A percentile compares a stretch with the other conserved stretches of the same genome.
phyloP scores from a whole-genome alignment of 352 stramenopile genomes.

The Phytophthora gonapodyides region DNA sequence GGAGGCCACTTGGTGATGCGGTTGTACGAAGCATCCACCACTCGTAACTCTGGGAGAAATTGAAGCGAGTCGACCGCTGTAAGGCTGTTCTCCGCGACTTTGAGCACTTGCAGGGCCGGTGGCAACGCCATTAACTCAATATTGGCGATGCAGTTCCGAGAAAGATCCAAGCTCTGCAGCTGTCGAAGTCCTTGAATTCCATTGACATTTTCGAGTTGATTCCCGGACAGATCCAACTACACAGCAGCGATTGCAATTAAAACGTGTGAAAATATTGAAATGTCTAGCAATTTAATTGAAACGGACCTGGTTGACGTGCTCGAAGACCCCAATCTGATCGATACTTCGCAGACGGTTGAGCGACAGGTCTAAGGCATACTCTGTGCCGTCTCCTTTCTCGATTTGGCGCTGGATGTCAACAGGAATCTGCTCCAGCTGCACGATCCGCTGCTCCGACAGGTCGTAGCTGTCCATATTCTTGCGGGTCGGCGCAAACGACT shows the following conservation, averaged over 20 bases:
- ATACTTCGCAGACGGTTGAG: constrained; percentile 56
- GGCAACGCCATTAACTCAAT: constrained; percentile 51
- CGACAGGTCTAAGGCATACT: constrained; percentile 55
- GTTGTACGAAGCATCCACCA: constrained; percentile 68
- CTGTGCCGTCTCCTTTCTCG: constrained; percentile 33
- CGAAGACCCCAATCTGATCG: constrained; percentile 47
- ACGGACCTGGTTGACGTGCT: constrained; percentile 50
- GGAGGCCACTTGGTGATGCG: constrained; percentile 59
- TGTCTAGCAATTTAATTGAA: not conserved
- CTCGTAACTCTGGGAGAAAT: constrained; percentile 35
- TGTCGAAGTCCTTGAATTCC: constrained; percentile 51
- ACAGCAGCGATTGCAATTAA: not conserved
- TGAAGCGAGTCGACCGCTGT: constrained; percentile 46
- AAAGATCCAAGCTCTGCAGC: constrained; percentile 54
- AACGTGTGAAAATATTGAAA: not conserved
- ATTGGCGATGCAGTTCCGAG: constrained; percentile 53
- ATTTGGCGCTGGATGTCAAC: constrained; percentile 46
- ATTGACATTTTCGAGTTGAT: constrained; percentile 54
- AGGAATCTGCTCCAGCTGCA: constrained; percentile 53
- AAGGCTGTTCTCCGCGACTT: constrained; percentile 64
- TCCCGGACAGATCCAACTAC: constrained; percentile 66
- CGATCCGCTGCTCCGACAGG: constrained; percentile 54
- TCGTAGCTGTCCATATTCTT: constrained; percentile 47
- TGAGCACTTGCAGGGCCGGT: constrained; percentile 48
- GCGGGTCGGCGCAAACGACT: not conserved